Percentiles rank a stretch among this genome's conserved stretches.
These are phyloP conservation scores for Corymbia maculata DNA, from an alignment of 345 rosid genomes.

Conservation along the genomic window DNA sequence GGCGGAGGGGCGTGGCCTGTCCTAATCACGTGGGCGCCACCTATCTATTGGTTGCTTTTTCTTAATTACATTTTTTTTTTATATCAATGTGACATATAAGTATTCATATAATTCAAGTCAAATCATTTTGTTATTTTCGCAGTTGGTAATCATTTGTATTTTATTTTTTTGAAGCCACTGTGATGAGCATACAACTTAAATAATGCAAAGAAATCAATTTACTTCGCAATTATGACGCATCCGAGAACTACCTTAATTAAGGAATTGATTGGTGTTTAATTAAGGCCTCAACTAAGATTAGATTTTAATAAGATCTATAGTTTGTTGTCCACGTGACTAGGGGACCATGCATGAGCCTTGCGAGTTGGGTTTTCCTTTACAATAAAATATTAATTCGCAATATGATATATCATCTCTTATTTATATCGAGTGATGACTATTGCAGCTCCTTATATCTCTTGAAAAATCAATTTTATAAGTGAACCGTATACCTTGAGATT, in stretches of 20 bases:
- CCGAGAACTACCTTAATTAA: fast-evolving
- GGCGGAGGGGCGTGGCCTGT: background rate
- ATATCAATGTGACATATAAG: too few relatives aligned
- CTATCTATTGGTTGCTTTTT: fast-evolving
- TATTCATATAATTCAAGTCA: background rate
- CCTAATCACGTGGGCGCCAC: background rate
- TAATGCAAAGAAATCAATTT: background rate
- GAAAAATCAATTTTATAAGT: too few relatives aligned
- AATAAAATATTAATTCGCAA: too few relatives aligned
- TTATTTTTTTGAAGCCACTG: background rate
- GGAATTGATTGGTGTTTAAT: background rate
- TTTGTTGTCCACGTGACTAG: background rate
- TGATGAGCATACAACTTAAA: background rate
- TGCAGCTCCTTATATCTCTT: background rate
- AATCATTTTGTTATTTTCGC: too few relatives aligned
- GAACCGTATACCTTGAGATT: fast-evolving
- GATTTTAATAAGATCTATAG: too few relatives aligned
- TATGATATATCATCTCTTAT: background rate
- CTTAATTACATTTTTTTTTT: too few relatives aligned
- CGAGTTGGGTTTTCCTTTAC: background rate
- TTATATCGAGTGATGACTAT: fast-evolving
- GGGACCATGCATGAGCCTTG: background rate
- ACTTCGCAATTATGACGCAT: background rate
- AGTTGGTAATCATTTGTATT: background rate
- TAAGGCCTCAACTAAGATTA: background rate